A percentile compares a stretch with the other conserved stretches of the same genome.
Evolutionary conservation across 2,329 filamentous ascomycete genomes (phyloP).

Genomic region (Fusarium sambucinum): DNA sequence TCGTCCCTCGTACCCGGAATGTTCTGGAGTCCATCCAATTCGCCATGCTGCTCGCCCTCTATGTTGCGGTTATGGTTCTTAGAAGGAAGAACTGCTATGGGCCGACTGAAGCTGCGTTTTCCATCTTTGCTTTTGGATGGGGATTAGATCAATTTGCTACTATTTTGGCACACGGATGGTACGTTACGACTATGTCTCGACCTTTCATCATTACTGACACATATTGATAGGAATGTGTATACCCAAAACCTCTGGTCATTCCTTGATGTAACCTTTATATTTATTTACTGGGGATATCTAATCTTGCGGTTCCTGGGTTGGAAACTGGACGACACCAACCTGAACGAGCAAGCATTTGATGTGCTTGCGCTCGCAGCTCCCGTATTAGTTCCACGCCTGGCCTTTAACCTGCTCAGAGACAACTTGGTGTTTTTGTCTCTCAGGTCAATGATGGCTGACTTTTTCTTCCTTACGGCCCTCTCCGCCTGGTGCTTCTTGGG

Average conservation of each 20-base stretch:
- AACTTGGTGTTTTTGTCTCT: slow-evolving; percentile 87
- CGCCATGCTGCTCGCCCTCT: slow-evolving; percentile 74
- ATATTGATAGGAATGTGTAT: slow-evolving; percentile 74
- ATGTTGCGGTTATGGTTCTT: slow-evolving; percentile 77
- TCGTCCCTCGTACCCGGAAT: slow-evolving; percentile 83
- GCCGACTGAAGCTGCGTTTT: slow-evolving; percentile 73
- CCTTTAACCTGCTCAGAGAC: slow-evolving; percentile 85
- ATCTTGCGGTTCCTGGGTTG: slow-evolving; percentile 75
- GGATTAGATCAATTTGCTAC: slow-evolving; percentile 81
- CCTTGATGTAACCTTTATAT: slow-evolving; percentile 81
- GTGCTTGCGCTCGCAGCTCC: slow-evolving; percentile 84
- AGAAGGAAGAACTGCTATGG: slow-evolving; percentile 70
- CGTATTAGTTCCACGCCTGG: slow-evolving; percentile 80
- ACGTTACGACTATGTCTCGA: slow-evolving; percentile 12
- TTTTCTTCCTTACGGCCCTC: slow-evolving; percentile 79
- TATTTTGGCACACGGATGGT: slow-evolving; percentile 79
- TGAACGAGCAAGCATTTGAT: slow-evolving; percentile 77
- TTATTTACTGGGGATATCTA: slow-evolving; percentile 77
- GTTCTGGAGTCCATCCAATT: slow-evolving; percentile 82
- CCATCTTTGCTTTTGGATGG: slow-evolving; percentile 82
- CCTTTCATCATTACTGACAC: slow-evolving; percentile 5
- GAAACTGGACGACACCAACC: slow-evolving; percentile 59
- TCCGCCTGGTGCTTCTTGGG: slow-evolving; percentile 87
- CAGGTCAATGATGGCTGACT: slow-evolving; percentile 87
- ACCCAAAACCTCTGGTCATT: slow-evolving; percentile 92